These are phyloP conservation scores for Rhizopus stolonifer DNA, from an alignment of 371 early-diverging fungal genomes.

Conservation along the genomic window DNA sequence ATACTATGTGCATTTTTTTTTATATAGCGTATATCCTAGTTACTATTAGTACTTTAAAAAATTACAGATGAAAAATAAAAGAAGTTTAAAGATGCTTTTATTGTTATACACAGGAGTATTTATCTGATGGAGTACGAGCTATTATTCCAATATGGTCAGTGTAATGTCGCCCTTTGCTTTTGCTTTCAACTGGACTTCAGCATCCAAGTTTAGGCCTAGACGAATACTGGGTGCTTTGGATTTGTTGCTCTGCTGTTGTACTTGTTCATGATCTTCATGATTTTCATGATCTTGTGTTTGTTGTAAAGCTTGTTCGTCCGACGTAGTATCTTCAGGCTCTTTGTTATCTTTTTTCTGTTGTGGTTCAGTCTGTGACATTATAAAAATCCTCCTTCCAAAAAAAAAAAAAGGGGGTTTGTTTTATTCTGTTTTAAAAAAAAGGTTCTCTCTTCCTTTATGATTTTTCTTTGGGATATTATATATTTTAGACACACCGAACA, in stretches of 20 bases:
- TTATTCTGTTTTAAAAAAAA: not conserved
- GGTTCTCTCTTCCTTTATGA: too few relatives aligned
- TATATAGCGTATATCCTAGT: too few relatives aligned
- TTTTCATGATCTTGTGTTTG: not conserved
- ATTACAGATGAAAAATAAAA: too few relatives aligned
- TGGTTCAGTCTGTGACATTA: not conserved
- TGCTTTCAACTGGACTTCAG: conserved; percentile 23
- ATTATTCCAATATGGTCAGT: conserved; percentile 21
- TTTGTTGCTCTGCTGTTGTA: conserved; percentile 6
- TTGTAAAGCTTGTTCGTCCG: not conserved
- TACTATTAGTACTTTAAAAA: too few relatives aligned
- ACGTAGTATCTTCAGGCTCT: not conserved
- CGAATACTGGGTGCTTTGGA: conserved; percentile 21
- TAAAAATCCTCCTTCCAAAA: not conserved
- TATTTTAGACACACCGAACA: too few relatives aligned
- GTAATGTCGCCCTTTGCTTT: conserved; percentile 28
- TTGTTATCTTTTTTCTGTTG: not conserved
- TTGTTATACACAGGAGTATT: not conserved
- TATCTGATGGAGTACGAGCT: too few relatives aligned
- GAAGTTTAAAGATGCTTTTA: too few relatives aligned
- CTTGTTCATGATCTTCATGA: conserved; percentile 8
- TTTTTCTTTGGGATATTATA: too few relatives aligned
- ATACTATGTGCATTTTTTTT: too few relatives aligned
- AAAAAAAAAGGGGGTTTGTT: not conserved
- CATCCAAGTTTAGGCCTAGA: conserved; percentile 26